Conservation (phyloP, 2,329 filamentous ascomycete genomes). For the Xylariomycetidae sp. region DNA sequence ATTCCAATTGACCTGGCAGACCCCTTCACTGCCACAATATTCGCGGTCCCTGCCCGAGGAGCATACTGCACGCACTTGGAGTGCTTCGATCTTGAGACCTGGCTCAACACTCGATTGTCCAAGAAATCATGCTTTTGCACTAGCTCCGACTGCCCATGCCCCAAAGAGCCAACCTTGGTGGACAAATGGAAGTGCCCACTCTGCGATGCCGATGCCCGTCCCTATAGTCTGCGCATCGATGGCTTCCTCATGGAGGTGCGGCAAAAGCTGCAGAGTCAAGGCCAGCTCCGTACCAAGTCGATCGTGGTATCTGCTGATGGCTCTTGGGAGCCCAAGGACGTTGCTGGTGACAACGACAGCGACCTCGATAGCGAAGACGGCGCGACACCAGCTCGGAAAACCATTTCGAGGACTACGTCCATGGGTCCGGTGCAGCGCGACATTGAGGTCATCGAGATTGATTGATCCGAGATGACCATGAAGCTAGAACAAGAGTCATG, state of each 20-base stretch:
- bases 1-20: conserved; percentile 60
- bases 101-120: conserved; percentile 59
- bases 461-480: too few relatives aligned
- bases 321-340: conserved; percentile 49
- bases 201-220: conserved; percentile 71
- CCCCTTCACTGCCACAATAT: conserved; percentile 60
- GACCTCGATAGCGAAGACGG: conserved; percentile 26
- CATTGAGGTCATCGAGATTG: too few relatives aligned
- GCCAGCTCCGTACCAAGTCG: conserved; percentile 46
- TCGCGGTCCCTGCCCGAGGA: conserved; percentile 66
- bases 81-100: conserved; percentile 85
- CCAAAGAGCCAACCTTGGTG: conserved; percentile 45
- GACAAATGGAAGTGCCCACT: conserved; percentile 87
- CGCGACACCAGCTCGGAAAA: conserved; percentile 5
- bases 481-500: too few relatives aligned
- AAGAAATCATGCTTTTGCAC: conserved; percentile 34
- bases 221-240: conserved; percentile 64
- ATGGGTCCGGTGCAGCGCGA: conserved; percentile 11
- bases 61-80: conserved; percentile 67
- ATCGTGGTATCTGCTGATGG: conserved; percentile 61
- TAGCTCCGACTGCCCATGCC: conserved; percentile 31
- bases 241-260: conserved; percentile 64
- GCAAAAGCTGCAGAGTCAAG: conserved; percentile 41
- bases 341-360: conserved; percentile 26
- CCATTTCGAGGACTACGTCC: conserved; percentile 8